Evolutionary conservation across 2,329 filamentous ascomycete species (phyloP).

Genomic region (Epichloe festucae): DNA sequence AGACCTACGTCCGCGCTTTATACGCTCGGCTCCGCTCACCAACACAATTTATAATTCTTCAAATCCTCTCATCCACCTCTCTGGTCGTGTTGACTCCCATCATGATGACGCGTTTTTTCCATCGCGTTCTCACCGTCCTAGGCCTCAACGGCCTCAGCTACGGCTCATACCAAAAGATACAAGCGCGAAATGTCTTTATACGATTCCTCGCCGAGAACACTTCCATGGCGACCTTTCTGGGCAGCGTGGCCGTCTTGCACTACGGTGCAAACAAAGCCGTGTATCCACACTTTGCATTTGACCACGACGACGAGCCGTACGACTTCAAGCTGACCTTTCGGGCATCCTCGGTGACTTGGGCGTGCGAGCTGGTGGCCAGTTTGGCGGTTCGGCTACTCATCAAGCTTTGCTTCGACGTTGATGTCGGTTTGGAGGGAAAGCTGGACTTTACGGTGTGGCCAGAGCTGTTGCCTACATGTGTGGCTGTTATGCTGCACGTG

Average conservation of each 20-base stretch:
- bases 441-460: slow-evolving; percentile 53
- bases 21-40: slow-evolving; percentile 56
- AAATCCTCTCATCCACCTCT: slow-evolving; percentile 48
- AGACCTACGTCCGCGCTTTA: slow-evolving; percentile 56
- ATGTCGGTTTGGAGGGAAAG: slow-evolving; percentile 51
- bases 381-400: slow-evolving; percentile 47
- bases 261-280: slow-evolving; percentile 55
- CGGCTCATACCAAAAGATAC: slow-evolving; percentile 51
- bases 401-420: slow-evolving; percentile 43
- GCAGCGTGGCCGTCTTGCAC: slow-evolving; percentile 51
- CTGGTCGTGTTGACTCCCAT: slow-evolving; percentile 52
- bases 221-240: slow-evolving; percentile 55
- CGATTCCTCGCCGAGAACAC: slow-evolving; percentile 54
- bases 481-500: slow-evolving; percentile 54
- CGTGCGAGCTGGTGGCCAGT: slow-evolving; percentile 50
- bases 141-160: slow-evolving; percentile 47
- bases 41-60: slow-evolving; percentile 50
- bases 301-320: slow-evolving; percentile 34
- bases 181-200: slow-evolving; percentile 54
- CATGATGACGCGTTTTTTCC: slow-evolving; percentile 47
- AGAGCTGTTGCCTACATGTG: slow-evolving; percentile 51
- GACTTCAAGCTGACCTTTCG: slow-evolving; percentile 51
- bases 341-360: slow-evolving; percentile 52
- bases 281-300: slow-evolving; percentile 59
- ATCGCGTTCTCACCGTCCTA: slow-evolving; percentile 40